phyloP scores from a whole-genome alignment of 352 stramenopile species.

The Peronospora belbahrii region DNA sequence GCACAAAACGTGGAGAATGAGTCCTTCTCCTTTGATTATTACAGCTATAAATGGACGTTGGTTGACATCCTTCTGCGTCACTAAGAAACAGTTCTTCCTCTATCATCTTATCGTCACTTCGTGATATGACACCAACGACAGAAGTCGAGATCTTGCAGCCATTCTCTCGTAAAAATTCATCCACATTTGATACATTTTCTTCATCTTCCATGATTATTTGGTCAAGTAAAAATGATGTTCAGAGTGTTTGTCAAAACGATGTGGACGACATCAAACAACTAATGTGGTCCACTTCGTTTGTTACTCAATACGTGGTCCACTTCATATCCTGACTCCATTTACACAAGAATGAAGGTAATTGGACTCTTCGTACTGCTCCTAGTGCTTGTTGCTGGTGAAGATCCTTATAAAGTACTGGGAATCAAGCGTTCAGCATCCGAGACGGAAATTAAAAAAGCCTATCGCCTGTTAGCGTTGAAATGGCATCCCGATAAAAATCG shows the following conservation, averaged over 20 bases:
- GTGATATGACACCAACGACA: slow-evolving; percentile 25
- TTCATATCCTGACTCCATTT: not conserved
- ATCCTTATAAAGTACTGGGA: slow-evolving; percentile 69
- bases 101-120: slow-evolving; percentile 27
- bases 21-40: not conserved
- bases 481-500: slow-evolving; percentile 88
- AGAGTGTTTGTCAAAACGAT: not conserved
- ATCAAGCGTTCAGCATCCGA: slow-evolving; percentile 54
- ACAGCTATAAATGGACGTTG: not conserved
- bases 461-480: slow-evolving; percentile 80
- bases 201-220: slow-evolving; percentile 24
- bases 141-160: slow-evolving; percentile 48
- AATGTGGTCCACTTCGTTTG: not conserved
- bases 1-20: slow-evolving; percentile 46
- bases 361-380: slow-evolving; percentile 7
- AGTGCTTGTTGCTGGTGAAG: slow-evolving; percentile 22
- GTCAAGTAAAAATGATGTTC: not conserved
- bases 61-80: slow-evolving; percentile 19
- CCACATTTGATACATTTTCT: slow-evolving; percentile 66
- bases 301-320: slow-evolving; percentile 1
- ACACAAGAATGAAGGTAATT: not conserved
- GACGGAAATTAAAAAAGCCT: slow-evolving; percentile 77
- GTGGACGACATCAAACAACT: not conserved
- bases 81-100: slow-evolving; percentile 36
- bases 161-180: slow-evolving; percentile 75